phyloP scores from a whole-genome alignment of 495 filamentous ascomycete species.

The Neurospora hispaniola region DNA sequence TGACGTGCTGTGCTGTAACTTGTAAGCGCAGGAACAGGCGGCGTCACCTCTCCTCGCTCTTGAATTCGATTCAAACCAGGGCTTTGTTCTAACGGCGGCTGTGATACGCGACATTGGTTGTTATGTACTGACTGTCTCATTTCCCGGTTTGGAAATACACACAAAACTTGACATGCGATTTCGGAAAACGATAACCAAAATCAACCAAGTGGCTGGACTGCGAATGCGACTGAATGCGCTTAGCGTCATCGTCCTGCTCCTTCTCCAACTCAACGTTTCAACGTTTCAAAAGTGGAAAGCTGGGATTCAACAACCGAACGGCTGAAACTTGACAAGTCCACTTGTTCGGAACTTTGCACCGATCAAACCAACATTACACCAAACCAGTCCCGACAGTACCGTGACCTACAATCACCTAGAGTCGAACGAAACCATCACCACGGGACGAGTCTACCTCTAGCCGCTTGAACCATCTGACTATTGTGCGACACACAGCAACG shows the following conservation, averaged over 20 bases:
- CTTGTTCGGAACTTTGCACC: background rate
- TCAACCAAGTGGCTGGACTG: background rate
- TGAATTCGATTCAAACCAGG: background rate
- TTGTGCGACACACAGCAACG: background rate
- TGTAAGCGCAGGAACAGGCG: background rate
- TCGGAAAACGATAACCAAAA: background rate
- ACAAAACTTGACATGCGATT: background rate
- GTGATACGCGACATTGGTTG: background rate
- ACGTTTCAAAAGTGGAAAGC: background rate
- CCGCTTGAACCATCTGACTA: background rate
- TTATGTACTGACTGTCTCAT: background rate
- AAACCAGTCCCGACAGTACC: background rate
- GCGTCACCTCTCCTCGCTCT: background rate
- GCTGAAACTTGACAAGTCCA: background rate
- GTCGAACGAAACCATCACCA: background rate
- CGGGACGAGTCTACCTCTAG: background rate
- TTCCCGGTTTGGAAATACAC: background rate
- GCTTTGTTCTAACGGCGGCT: background rate
- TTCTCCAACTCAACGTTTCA: background rate
- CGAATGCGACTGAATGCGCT: background rate
- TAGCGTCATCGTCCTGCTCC: background rate
- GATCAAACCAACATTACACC: background rate
- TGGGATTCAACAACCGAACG: background rate
- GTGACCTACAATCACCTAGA: background rate
- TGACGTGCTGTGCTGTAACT: constrained; percentile 6